phyloP scores from a whole-genome alignment of 1,284 basidiomycete genomes.

The Cryptococcus floricola region DNA sequence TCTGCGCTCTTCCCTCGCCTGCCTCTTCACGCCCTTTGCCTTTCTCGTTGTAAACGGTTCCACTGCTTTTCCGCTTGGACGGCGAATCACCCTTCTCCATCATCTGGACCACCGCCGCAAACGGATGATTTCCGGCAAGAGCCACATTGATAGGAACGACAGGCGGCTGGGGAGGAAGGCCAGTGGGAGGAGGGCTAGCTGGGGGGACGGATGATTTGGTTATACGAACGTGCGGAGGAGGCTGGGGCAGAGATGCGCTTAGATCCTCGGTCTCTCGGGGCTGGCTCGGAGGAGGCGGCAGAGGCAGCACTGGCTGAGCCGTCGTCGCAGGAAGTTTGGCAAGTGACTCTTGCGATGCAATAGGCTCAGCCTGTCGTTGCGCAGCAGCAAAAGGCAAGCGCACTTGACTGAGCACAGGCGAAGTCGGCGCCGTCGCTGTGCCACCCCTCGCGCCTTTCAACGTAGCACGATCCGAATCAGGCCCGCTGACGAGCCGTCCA shows the following conservation, averaged over 20 bases:
- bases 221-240: background rate
- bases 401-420: constrained; percentile 1
- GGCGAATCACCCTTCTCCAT: constrained; percentile 17
- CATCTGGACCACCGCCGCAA: constrained; percentile 16
- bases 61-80: constrained; percentile 1
- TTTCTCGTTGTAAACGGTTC: constrained; percentile 4
- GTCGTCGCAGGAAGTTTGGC: background rate
- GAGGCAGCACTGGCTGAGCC: background rate
- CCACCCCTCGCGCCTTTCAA: background rate
- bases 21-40: constrained; percentile 5
- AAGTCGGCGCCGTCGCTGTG: constrained; percentile 4
- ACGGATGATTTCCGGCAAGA: constrained; percentile 4
- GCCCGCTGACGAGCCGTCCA: background rate
- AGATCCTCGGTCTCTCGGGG: background rate
- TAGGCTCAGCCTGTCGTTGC: background rate
- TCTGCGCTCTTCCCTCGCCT: constrained; percentile 17
- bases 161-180: background rate
- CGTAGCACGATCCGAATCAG: constrained; percentile 1
- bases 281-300: background rate
- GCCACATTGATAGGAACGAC: background rate
- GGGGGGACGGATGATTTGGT: background rate
- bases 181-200: background rate
- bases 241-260: background rate
- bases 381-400: background rate
- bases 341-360: background rate